Conservation (phyloP, 73 alveolate genomes). For the Diophrys appendiculata region DNA sequence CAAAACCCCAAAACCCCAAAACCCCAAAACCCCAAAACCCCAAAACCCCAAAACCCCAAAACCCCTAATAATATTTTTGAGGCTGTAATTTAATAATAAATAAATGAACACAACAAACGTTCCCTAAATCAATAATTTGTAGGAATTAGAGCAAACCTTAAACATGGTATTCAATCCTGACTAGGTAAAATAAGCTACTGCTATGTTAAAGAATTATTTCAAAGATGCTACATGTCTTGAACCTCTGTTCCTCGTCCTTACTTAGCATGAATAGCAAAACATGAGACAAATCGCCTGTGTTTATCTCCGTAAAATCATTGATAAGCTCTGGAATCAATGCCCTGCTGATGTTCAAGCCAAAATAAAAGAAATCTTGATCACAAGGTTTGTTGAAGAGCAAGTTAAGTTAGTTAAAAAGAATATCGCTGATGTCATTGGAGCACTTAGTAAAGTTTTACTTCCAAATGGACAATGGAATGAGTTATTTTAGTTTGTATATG, state of each 20-base stretch:
- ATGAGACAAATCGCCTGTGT: conserved; percentile 58
- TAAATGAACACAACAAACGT: background rate
- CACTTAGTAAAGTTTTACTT: conserved; percentile 48
- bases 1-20: no score
- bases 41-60: no score
- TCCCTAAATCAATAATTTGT: background rate
- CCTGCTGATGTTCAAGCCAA: conserved; percentile 27
- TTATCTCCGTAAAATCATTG: conserved; percentile 42
- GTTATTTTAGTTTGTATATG: conserved; percentile 56
- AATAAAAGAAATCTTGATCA: conserved; percentile 36
- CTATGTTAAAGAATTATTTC: conserved; percentile 44
- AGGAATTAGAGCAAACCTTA: background rate
- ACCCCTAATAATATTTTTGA: no score
- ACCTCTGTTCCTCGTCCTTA: conserved; percentile 31
- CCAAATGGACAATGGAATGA: conserved; percentile 70
- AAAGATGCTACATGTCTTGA: conserved; percentile 37
- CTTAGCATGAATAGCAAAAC: conserved; percentile 20
- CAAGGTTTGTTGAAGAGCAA: conserved; percentile 61
- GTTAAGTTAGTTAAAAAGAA: conserved; percentile 57
- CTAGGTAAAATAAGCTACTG: conserved; percentile 49
- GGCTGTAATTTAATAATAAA: background rate
- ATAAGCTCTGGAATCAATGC: conserved; percentile 53
- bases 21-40: no score
- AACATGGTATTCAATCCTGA: conserved; percentile 17
- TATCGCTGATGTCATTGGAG: conserved; percentile 67